Percentiles rank a stretch among this genome's conserved stretches.
Evolutionary conservation across 352 stramenopile genomes (phyloP).

Genomic region (Pythium monospermum): DNA sequence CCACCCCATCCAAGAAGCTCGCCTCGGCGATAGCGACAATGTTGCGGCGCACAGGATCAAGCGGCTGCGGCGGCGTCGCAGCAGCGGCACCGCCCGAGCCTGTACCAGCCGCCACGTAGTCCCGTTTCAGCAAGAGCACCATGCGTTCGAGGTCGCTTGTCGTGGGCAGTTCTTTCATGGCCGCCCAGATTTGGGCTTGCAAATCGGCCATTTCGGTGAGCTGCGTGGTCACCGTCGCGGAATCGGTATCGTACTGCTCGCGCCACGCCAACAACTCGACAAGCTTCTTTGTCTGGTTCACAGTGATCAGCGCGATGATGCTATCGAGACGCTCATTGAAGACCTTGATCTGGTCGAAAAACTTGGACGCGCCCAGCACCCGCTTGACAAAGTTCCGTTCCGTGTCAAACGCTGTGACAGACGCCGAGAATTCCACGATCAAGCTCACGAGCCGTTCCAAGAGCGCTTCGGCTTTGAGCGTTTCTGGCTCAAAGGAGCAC

Average conservation of each 20-base stretch:
- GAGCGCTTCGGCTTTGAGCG: slow-evolving; percentile 8
- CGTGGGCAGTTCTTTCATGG: neutral
- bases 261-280: slow-evolving; percentile 13
- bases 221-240: neutral
- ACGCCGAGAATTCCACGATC: slow-evolving; percentile 9
- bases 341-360: slow-evolving; percentile 13
- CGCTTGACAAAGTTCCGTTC: slow-evolving; percentile 16
- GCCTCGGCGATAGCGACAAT: slow-evolving; percentile 13
- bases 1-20: slow-evolving; percentile 3
- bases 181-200: slow-evolving; percentile 10
- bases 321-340: slow-evolving; percentile 20
- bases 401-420: too few relatives aligned
- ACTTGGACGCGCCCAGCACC: slow-evolving; percentile 5
- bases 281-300: slow-evolving; percentile 7
- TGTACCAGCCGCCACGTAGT: neutral
- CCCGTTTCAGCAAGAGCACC: slow-evolving; percentile 13
- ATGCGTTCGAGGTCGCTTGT: slow-evolving; percentile 11
- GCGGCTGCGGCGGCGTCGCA: neutral
- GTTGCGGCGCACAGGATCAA: neutral
- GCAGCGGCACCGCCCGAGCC: too few relatives aligned
- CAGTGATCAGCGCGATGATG: slow-evolving; percentile 5
- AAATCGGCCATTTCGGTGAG: slow-evolving; percentile 3
- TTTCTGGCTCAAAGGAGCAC: neutral
- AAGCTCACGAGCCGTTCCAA: slow-evolving; percentile 5
- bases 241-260: slow-evolving; percentile 13